Conservation (phyloP, 129 eudicot genomes). For the Tanacetum coccineum region DNA sequence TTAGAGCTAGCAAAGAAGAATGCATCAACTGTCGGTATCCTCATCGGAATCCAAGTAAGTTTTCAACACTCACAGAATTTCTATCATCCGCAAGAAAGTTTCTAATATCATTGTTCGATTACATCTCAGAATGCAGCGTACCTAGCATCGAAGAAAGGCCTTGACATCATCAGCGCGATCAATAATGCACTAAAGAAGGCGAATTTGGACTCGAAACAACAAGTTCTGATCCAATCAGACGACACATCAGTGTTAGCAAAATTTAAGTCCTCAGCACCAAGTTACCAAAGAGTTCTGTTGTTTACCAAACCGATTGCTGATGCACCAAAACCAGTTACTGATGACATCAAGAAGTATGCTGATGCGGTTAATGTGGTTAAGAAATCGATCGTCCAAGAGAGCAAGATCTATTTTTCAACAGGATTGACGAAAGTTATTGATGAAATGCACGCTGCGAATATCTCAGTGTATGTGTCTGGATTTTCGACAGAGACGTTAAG, state of each 20-base stretch:
- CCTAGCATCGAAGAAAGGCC: conserved; percentile 70
- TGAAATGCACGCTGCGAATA: conserved; percentile 63
- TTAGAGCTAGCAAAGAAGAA: conserved; percentile 76
- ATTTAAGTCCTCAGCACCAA: conserved; percentile 46
- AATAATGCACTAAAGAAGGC: conserved; percentile 55
- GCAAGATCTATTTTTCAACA: conserved; percentile 32
- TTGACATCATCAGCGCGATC: conserved; percentile 47
- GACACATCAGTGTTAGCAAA: conserved; percentile 66
- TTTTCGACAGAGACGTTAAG: conserved; percentile 54
- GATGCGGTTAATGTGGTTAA: conserved; percentile 55
- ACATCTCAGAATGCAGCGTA: no score
- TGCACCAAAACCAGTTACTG: conserved; percentile 34
- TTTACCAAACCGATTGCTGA: conserved; percentile 39
- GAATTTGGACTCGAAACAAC: conserved; percentile 56
- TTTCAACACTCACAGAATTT: background rate
- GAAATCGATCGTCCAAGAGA: conserved; percentile 32
- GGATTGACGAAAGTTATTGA: no score
- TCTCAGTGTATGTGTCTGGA: conserved; percentile 59
- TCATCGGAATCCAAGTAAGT: conserved; percentile 61
- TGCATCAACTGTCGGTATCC: conserved; percentile 49
- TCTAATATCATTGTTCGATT: no score
- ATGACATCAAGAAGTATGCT: conserved; percentile 67
- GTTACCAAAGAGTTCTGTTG: conserved; percentile 47
- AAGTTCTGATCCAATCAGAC: conserved; percentile 67
- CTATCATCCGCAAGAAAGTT: no score